Evolutionary conservation across 768 basidiomycete genomes (phyloP), one percentile per base, ranked within the genome.

Genomic region (Tricholoma terreum): DNA sequence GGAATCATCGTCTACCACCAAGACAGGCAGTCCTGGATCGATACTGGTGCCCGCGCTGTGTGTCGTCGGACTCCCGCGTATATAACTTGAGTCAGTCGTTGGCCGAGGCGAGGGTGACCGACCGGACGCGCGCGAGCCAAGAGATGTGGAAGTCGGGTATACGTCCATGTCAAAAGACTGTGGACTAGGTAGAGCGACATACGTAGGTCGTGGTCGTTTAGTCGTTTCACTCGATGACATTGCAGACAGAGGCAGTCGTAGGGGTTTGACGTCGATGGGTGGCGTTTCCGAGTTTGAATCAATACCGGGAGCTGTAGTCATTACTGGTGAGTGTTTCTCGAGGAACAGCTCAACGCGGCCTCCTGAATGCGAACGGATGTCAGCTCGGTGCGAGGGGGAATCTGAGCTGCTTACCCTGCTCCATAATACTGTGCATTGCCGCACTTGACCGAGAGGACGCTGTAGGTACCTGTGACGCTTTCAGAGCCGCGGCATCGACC

Each of bases 1-100:
- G 10, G 79, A 71, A 69, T 95, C 93, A 65, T 94, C 90, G 63
- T 93, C 92, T 0, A 93, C 92, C 3, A 93, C 89, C 17, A 92
- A 77, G 46, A 90, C 89, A 12, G 78, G 77, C 62, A 92, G 67
- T 7, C 78, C 80, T 5, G 77, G 70, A 53, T 84, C 83, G 40
- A 84, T 77, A 36, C 71, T 68, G 17, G 75, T 63, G 4, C 69
- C 67, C 12, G 71, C 67, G 62, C 68, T 75, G 1, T 74, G 75
- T 5, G 71, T 71, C 3, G 75, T 68, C 6, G 77, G 75, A 54
- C 74, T 76, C 6, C 74, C 73, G 34, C 73, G 74, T 21, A 68
- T 65, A 49, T 71, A 73, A 50, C 66, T 70, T 6, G 69, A 65
- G 61, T 80, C 80, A 56, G 78, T 78, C 54, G 66, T 66, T 38